Percentiles rank a stretch among this genome's conserved stretches.
phyloP scores from a whole-genome alignment of 768 basidiomycete species.

The Pleurotus cornucopiae region DNA sequence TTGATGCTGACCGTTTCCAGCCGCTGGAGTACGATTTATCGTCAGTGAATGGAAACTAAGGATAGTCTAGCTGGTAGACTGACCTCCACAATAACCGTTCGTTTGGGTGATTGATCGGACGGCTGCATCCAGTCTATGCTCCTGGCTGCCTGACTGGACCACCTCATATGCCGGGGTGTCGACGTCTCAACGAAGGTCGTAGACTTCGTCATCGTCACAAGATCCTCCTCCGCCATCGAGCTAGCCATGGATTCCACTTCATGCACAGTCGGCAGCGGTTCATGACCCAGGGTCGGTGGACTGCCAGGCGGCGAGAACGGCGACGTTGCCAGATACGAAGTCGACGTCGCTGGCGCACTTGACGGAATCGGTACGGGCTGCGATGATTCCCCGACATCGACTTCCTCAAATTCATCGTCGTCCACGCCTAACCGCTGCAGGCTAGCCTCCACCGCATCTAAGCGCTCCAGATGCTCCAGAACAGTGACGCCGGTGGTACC shows the following conservation, averaged over 20 bases:
- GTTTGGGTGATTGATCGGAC: constrained; percentile 39
- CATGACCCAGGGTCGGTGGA: constrained; percentile 53
- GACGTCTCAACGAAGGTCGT: constrained; percentile 64
- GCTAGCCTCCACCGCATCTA: constrained; percentile 80
- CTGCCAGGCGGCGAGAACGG: constrained; percentile 58
- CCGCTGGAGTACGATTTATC: constrained; percentile 38
- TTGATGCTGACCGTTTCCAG: constrained; percentile 67
- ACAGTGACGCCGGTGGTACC: constrained; percentile 85
- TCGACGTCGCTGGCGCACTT: constrained; percentile 10
- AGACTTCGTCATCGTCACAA: constrained; percentile 73
- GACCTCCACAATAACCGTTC: constrained; percentile 72
- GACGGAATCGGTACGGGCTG: constrained; percentile 20
- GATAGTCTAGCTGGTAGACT: constrained; percentile 13
- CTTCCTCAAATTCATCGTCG: constrained; percentile 41
- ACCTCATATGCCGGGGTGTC: constrained; percentile 22
- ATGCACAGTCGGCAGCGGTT: constrained; percentile 54
- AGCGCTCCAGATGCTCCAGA: constrained; percentile 78
- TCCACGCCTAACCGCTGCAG: constrained; percentile 68
- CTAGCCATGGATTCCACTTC: constrained; percentile 50
- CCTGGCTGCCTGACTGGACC: constrained; percentile 30
- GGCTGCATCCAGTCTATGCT: constrained; percentile 46
- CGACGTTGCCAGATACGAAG: constrained; percentile 27
- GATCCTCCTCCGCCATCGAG: constrained; percentile 65
- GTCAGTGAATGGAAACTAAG: neutral
- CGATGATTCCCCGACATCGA: constrained; percentile 61